phyloP scores from a whole-genome alignment of 169 alveolate genomes.

The Plasmodium adleri region DNA sequence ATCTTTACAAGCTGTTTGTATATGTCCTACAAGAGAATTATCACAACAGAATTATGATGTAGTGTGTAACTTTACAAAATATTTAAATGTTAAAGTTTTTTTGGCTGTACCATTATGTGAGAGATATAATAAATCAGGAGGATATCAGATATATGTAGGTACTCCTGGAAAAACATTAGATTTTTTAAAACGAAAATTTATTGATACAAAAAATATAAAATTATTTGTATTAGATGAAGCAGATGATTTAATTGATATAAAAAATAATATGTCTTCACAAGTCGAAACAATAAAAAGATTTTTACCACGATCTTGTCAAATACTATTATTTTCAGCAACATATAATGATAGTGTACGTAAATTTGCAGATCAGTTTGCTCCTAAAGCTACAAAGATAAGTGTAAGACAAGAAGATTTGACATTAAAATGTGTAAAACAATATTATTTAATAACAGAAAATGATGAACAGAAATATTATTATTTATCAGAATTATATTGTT shows the following conservation, averaged over 20 bases:
- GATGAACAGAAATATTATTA: constrained; percentile 95
- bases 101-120: constrained; percentile 91
- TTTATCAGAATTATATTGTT: constrained; percentile 94
- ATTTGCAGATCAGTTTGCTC: constrained; percentile 92
- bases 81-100: constrained; percentile 88
- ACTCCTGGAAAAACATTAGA: constrained; percentile 98
- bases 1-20: constrained; percentile 89
- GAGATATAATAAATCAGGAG: constrained; percentile 82
- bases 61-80: constrained; percentile 91
- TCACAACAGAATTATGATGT: constrained; percentile 95
- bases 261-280: constrained; percentile 92
- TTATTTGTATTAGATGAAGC: constrained; percentile 97
- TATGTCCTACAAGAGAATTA: constrained; percentile 98
- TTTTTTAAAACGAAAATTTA: constrained; percentile 91
- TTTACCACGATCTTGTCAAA: constrained; percentile 88
- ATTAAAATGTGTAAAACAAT: constrained; percentile 96
- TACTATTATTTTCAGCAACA: constrained; percentile 93
- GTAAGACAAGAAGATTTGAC: constrained; percentile 97
- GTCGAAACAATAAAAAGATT: constrained; percentile 87
- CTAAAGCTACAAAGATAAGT: constrained; percentile 86
- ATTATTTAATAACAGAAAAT: constrained; percentile 90
- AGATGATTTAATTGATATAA: constrained; percentile 94
- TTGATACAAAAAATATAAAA: constrained; percentile 82
- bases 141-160: constrained; percentile 95
- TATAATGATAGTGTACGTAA: constrained; percentile 91